These are phyloP conservation scores for Ophiocordyceps polyrhachis-furcata DNA, from an alignment of 2,329 filamentous ascomycete species.

Conservation along the genomic window DNA sequence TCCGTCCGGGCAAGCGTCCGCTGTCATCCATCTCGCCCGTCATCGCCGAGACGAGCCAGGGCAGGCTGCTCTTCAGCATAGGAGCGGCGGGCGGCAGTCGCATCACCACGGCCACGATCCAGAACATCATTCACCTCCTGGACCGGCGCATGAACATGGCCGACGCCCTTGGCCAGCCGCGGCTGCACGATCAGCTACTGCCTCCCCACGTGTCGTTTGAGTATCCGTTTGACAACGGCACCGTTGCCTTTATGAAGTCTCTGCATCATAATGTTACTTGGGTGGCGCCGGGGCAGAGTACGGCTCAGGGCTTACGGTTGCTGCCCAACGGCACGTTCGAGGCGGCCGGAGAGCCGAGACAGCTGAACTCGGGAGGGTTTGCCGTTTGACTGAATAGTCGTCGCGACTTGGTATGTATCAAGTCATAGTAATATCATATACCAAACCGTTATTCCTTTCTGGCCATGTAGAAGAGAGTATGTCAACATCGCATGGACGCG, in stretches of 20 bases:
- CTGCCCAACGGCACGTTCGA: conserved; percentile 51
- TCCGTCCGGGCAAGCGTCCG: conserved; percentile 59
- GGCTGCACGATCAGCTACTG: conserved; percentile 68
- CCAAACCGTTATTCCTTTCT: too few species aligned
- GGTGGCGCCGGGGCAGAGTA: conserved; percentile 45
- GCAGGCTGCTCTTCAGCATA: conserved; percentile 49
- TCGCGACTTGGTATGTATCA: too few species aligned
- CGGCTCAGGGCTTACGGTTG: conserved; percentile 53
- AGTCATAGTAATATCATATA: too few species aligned
- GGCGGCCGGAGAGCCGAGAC: conserved; percentile 67
- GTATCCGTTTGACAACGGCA: conserved; percentile 49
- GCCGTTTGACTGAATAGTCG: conserved; percentile 16
- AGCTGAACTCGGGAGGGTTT: conserved; percentile 52
- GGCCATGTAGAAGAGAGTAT: too few species aligned
- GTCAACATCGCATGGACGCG: too few species aligned
- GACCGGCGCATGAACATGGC: conserved; percentile 43
- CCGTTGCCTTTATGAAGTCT: conserved; percentile 44
- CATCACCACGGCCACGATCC: conserved; percentile 71
- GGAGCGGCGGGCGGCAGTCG: conserved; percentile 68
- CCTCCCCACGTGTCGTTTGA: conserved; percentile 55
- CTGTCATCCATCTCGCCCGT: conserved; percentile 60
- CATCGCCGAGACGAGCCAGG: conserved; percentile 55
- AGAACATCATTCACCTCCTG: conserved; percentile 56
- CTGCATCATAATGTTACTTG: conserved; percentile 61
- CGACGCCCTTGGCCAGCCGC: conserved; percentile 46